Conservation (phyloP, 2,329 filamentous ascomycete genomes). For the Fusarium protoensiforme region DNA sequence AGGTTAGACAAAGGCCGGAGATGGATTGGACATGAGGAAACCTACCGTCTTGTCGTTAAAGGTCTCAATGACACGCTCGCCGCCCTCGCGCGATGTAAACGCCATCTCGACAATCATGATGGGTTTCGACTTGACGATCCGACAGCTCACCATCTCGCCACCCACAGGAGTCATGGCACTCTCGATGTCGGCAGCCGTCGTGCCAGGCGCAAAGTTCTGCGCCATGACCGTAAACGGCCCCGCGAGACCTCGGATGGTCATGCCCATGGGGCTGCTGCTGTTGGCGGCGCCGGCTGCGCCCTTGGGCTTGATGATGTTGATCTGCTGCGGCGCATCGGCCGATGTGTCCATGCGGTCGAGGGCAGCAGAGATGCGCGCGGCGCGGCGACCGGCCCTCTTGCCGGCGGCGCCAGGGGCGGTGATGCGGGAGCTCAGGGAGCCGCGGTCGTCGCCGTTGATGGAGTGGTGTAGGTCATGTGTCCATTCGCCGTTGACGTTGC, state of each 20-base stretch:
- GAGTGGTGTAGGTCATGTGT: slow-evolving; percentile 74
- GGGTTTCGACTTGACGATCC: slow-evolving; percentile 73
- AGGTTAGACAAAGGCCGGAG: background rate
- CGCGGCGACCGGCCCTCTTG: slow-evolving; percentile 41
- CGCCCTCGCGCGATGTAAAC: slow-evolving; percentile 77
- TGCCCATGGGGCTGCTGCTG: slow-evolving; percentile 55
- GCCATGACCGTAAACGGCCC: slow-evolving; percentile 79
- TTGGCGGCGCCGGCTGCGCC: slow-evolving; percentile 9
- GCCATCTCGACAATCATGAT: slow-evolving; percentile 82
- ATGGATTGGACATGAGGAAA: slow-evolving; percentile 14
- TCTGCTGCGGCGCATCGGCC: slow-evolving; percentile 46
- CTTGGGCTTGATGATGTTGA: slow-evolving; percentile 46
- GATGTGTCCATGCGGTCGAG: slow-evolving; percentile 54
- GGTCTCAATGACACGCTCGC: slow-evolving; percentile 77
- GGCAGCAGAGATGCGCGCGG: slow-evolving; percentile 57
- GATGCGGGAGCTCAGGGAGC: slow-evolving; percentile 61
- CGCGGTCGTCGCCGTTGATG: slow-evolving; percentile 48
- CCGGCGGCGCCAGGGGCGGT: slow-evolving; percentile 49
- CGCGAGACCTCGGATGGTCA: slow-evolving; percentile 79
- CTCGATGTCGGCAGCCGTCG: slow-evolving; percentile 84
- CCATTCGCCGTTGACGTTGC: slow-evolving; percentile 75
- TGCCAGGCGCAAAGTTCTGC: slow-evolving; percentile 85
- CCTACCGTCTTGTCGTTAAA: slow-evolving; percentile 84
- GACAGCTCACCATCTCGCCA: slow-evolving; percentile 74
- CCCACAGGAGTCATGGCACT: slow-evolving; percentile 83